These are phyloP conservation scores for Aspergillus caelatus DNA, from an alignment of 2,329 filamentous ascomycete genomes.

Conservation along the genomic window DNA sequence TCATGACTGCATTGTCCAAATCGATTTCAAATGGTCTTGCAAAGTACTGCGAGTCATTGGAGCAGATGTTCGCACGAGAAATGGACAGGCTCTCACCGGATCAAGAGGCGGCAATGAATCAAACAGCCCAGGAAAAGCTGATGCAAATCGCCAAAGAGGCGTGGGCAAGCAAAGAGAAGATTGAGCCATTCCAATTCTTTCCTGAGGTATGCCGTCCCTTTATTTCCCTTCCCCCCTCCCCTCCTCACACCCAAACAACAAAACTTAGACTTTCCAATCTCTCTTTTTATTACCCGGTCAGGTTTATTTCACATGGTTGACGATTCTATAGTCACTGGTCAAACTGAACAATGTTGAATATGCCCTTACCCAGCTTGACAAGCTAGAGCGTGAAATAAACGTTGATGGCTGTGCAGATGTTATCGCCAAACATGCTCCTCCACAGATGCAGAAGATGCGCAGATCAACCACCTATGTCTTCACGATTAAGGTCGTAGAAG, in stretches of 20 bases:
- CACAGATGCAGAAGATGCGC: slow-evolving; percentile 67
- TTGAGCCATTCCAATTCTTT: slow-evolving; percentile 96
- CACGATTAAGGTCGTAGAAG: slow-evolving; percentile 97
- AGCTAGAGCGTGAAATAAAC: slow-evolving; percentile 84
- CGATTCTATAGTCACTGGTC: slow-evolving; percentile 74
- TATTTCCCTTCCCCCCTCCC: not conserved
- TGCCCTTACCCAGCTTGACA: slow-evolving; percentile 88
- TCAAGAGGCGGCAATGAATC: slow-evolving; percentile 75
- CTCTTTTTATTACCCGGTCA: not conserved
- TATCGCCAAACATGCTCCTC: slow-evolving; percentile 73
- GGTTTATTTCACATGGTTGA: slow-evolving; percentile 10
- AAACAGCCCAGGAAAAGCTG: slow-evolving; percentile 88
- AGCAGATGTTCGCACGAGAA: slow-evolving; percentile 81
- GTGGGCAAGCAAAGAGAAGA: slow-evolving; percentile 87
- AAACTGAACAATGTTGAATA: slow-evolving; percentile 98
- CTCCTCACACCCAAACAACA: not conserved
- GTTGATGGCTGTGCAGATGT: slow-evolving; percentile 87
- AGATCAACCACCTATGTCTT: slow-evolving; percentile 90
- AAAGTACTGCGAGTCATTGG: slow-evolving; percentile 88
- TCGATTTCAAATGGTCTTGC: slow-evolving; percentile 81
- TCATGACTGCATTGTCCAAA: slow-evolving; percentile 92
- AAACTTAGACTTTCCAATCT: not conserved
- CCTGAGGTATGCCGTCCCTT: slow-evolving; percentile 67
- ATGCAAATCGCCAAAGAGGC: slow-evolving; percentile 92
- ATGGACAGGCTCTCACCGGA: slow-evolving; percentile 92